Conservation (phyloP, 176 grass and related monocot genomes). For the Tillandsia leiboldiana region DNA sequence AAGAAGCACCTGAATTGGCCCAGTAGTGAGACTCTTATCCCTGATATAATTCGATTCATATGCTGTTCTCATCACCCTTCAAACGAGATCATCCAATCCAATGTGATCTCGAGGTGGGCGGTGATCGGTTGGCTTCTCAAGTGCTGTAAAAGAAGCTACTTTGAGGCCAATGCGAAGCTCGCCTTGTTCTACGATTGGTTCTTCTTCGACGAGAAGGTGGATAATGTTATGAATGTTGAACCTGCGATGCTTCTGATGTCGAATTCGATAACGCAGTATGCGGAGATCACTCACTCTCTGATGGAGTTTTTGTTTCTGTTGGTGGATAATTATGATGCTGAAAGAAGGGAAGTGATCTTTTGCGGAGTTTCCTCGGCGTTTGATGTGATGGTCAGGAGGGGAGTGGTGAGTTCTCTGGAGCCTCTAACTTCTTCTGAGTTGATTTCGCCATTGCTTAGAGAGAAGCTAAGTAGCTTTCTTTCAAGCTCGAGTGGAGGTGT, state of each 20-base stretch:
- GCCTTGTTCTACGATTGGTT: constrained; percentile 85
- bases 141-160: constrained; percentile 43
- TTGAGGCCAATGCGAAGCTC: constrained; percentile 68
- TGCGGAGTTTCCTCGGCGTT: constrained; percentile 37
- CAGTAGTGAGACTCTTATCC: constrained; percentile 58
- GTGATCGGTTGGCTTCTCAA: constrained; percentile 80
- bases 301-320: constrained; percentile 90
- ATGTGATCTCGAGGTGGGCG: constrained; percentile 68
- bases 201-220: constrained; percentile 47
- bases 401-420: constrained; percentile 55
- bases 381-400: constrained; percentile 41
- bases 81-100: constrained; percentile 57
- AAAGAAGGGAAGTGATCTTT: constrained; percentile 41
- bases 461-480: constrained; percentile 46
- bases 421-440: constrained; percentile 45
- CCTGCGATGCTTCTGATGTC: constrained; percentile 90
- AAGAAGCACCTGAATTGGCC: constrained; percentile 57
- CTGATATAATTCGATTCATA: constrained; percentile 70
- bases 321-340: constrained; percentile 75
- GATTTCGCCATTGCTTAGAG: constrained; percentile 53
- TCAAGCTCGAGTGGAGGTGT: constrained; percentile 4
- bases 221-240: constrained; percentile 78
- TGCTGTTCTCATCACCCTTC: constrained; percentile 54
- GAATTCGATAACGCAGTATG: constrained; percentile 70
- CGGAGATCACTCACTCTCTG: constrained; percentile 63